These are phyloP conservation scores for Nakaseomyces kungkrabaensis DNA, from an alignment of 1,139 yeast genomes.

Conservation along the genomic window DNA sequence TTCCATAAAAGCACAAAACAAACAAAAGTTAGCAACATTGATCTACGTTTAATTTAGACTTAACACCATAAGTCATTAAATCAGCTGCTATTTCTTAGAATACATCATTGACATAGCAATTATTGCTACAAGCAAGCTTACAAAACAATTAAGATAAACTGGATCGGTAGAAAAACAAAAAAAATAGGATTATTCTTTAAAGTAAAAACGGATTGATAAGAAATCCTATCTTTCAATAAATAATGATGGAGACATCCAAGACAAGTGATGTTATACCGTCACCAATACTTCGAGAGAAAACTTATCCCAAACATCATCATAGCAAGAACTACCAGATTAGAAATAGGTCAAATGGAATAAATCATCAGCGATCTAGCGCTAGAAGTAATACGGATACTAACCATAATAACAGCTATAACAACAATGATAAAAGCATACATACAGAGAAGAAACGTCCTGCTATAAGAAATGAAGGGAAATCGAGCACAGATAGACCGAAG, in stretches of 20 bases:
- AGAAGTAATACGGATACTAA: not conserved
- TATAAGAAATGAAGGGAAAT: not conserved
- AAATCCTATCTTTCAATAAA: not conserved
- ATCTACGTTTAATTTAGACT: not conserved
- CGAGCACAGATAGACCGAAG: not conserved
- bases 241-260: not conserved
- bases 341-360: not conserved
- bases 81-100: too few species aligned
- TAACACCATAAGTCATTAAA: too few species aligned
- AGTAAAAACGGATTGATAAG: too few species aligned
- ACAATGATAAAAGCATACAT: not conserved
- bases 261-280: not conserved
- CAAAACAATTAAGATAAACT: too few species aligned
- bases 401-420: not conserved
- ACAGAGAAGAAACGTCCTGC: not conserved
- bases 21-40: not conserved
- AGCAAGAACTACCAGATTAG: not conserved
- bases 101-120: too few species aligned
- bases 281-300: not conserved
- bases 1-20: not conserved
- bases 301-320: not conserved
- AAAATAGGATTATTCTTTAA: too few species aligned
- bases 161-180: too few species aligned
- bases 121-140: too few species aligned
- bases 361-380: not conserved